A percentile compares a stretch with the other conserved stretches of the same genome.
Conservation (phyloP, 139 green algal genomes). For the Asterochloris erici region DNA sequence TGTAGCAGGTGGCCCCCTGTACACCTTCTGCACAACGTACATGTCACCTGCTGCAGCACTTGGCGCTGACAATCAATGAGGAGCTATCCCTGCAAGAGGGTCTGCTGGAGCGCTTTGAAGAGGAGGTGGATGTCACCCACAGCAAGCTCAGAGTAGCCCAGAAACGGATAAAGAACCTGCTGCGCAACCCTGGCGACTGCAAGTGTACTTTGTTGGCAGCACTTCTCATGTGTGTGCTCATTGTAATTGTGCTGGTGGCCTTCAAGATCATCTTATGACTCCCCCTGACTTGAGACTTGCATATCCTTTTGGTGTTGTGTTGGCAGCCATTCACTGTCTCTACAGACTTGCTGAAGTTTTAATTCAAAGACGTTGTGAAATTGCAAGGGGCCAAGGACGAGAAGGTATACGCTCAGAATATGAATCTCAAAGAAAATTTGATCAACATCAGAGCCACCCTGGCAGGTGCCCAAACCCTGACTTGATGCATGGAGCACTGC, state of each 20-base stretch:
- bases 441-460: not conserved
- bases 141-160: conserved; percentile 55
- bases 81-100: conserved; percentile 82
- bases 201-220: conserved; percentile 55
- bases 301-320: too few relatives aligned
- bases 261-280: conserved; percentile 51
- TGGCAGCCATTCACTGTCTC: too few relatives aligned
- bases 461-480: too few relatives aligned
- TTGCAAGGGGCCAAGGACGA: too few relatives aligned
- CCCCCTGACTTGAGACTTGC: not conserved
- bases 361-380: too few relatives aligned
- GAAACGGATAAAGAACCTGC: conserved; percentile 49
- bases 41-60: conserved; percentile 55
- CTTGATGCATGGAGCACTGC: too few relatives aligned
- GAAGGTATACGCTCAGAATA: too few relatives aligned
- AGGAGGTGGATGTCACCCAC: conserved; percentile 74
- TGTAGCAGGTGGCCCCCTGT: not conserved
- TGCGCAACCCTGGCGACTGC: conserved; percentile 45
- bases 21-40: not conserved
- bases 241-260: conserved; percentile 52
- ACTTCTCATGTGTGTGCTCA: conserved; percentile 58
- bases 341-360: too few relatives aligned
- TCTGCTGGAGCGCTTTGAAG: conserved; percentile 82
- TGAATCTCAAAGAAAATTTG: not conserved
- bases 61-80: conserved; percentile 86